Evolutionary conservation across 2,329 filamentous ascomycete genomes (phyloP), one percentile per base, ranked within the genome.

Genomic region (Penicillium sp.): DNA sequence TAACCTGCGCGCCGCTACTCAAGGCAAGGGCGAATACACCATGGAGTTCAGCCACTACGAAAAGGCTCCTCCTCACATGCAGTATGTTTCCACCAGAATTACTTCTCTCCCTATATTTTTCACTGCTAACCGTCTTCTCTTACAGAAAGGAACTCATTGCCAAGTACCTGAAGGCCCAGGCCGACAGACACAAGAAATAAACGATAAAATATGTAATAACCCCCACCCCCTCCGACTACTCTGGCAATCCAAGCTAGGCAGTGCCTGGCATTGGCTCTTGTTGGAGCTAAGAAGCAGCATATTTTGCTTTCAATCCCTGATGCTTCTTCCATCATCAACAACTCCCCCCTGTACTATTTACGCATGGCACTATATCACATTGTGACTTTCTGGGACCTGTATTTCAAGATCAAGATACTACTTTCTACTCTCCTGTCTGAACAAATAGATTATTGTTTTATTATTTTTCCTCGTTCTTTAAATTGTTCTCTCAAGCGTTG

Each of bases 21-120:
- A 99, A 79, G 94, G 94, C 61, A 99, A 99, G 83, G 94, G 94
- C 69, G 94, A 99, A 80, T 99, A 97, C 73, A 89, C 85, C 69
- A 97, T 99, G 94, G 94, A 99, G 78, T 99, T 99, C 71, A 94
- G 90, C 76, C 94, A 97, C 79, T 99, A 99, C 70, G 87, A 90
- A 51, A 82, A 91, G 50, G 91, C 94, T 58, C 89, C 92, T 48
- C 85, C 86, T 68, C 92, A 97, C 72, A 75, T 97, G 75, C 94
- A 99, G 88, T 90, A 87, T 73, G 87, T 85, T 62, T 25, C 44
- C n/a, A 31, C 4, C 23, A 9, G 11, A 27, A 44, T 29, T 21
- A 34, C 15, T 39, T n/a, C 19, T 54, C 43, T 13, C 3, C 21
- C n/a, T 33, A 8, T 47, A 19, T 25, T 11, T 1, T 15, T 41